These are phyloP conservation scores for Hylodesmum podocarpum DNA, from an alignment of 306 rosid genomes.

Conservation along the genomic window DNA sequence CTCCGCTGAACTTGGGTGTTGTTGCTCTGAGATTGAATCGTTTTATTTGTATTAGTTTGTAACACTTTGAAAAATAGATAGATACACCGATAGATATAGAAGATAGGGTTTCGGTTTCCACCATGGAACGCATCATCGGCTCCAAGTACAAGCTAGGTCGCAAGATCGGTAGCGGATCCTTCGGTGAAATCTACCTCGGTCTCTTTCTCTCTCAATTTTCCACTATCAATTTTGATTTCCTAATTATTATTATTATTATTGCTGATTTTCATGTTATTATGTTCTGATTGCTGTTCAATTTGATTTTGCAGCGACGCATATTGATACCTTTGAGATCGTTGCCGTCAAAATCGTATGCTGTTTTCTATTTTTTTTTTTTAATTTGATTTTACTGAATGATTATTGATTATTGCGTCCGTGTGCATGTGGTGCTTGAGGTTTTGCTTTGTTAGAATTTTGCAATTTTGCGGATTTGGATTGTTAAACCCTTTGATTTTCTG, in stretches of 20 bases:
- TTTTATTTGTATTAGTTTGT: background rate
- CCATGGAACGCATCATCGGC: conserved; percentile 60
- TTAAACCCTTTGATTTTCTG: background rate
- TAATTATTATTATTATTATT: background rate
- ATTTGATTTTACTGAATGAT: background rate
- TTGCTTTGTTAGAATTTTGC: background rate
- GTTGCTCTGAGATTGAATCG: background rate
- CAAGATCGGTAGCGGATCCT: conserved; percentile 99
- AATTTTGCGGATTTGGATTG: background rate
- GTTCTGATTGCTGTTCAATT: conserved; percentile 2
- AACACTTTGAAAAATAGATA: too few relatives aligned
- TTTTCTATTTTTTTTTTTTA: background rate
- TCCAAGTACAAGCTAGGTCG: conserved; percentile 88
- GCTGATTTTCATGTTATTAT: background rate
- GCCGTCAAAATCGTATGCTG: conserved; percentile 87
- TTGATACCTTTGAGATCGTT: conserved; percentile 88
- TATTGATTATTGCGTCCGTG: too few relatives aligned
- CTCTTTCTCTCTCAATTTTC: background rate
- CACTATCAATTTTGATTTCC: background rate
- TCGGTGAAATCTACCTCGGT: conserved; percentile 97
- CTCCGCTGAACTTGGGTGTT: too few relatives aligned
- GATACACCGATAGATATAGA: too few relatives aligned
- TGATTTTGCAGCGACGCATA: conserved; percentile 68
- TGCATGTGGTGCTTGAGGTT: background rate
- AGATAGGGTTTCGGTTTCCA: background rate